These are phyloP conservation scores for Candida labiduridarum DNA, from an alignment of 1,139 yeast species.

Conservation along the genomic window DNA sequence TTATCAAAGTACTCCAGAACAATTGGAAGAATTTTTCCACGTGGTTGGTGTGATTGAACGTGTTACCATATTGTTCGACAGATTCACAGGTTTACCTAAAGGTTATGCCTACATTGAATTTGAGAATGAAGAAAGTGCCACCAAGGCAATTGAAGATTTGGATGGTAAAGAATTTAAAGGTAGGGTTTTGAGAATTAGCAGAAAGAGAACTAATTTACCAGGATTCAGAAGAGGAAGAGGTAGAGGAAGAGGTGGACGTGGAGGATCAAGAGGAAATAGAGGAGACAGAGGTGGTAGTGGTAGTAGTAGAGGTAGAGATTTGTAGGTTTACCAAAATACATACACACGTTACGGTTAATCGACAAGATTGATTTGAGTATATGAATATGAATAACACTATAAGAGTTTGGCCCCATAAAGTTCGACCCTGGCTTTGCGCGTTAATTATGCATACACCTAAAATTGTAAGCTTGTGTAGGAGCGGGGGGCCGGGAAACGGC, in stretches of 20 bases:
- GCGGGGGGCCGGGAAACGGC: no score
- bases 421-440: no score
- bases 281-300: slow-evolving; percentile 18
- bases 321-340: background rate
- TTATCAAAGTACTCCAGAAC: slow-evolving; percentile 44
- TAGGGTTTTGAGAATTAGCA: slow-evolving; percentile 38
- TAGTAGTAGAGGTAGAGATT: slow-evolving; percentile 12
- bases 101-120: slow-evolving; percentile 52
- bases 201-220: slow-evolving; percentile 45
- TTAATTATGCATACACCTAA: no score
- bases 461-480: no score
- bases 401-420: no score
- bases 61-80: slow-evolving; percentile 44
- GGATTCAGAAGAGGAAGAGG: slow-evolving; percentile 28
- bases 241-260: slow-evolving; percentile 22
- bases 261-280: slow-evolving; percentile 10
- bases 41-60: slow-evolving; percentile 38
- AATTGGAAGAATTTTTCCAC: slow-evolving; percentile 41
- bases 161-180: slow-evolving; percentile 39
- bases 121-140: slow-evolving; percentile 29
- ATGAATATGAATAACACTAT: no score
- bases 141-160: slow-evolving; percentile 37
- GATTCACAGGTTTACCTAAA: slow-evolving; percentile 41
- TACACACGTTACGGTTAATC: background rate
- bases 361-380: background rate